Percentiles rank a stretch among this genome's conserved stretches.
These are phyloP conservation scores for Williopsis jadinii DNA, from an alignment of 1,139 yeast genomes.

Conservation along the genomic window DNA sequence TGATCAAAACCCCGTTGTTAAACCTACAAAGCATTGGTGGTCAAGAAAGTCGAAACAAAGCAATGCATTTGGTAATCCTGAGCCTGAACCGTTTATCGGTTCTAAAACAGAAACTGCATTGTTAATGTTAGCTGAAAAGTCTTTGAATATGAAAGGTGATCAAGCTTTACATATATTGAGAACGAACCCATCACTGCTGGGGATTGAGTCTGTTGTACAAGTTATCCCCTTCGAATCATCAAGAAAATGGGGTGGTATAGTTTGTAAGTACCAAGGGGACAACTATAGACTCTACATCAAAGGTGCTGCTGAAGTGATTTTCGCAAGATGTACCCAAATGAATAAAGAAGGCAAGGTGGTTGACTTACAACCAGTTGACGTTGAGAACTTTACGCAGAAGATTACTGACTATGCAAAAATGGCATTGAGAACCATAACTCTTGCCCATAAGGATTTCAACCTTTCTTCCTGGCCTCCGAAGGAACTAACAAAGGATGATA, in stretches of 20 bases:
- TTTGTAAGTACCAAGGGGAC: constrained; percentile 37
- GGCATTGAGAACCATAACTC: constrained; percentile 79
- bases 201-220: constrained; percentile 45
- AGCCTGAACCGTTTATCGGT: constrained; percentile 66
- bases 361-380: constrained; percentile 22
- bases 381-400: constrained; percentile 30
- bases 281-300: constrained; percentile 63
- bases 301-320: constrained; percentile 91
- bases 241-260: constrained; percentile 87
- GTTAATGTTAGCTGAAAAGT: constrained; percentile 56
- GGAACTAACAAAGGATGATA: constrained; percentile 27
- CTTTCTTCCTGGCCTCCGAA: constrained; percentile 60
- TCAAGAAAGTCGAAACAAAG: constrained; percentile 1
- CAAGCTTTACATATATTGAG: constrained; percentile 42
- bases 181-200: constrained; percentile 24
- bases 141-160: constrained; percentile 40
- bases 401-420: constrained; percentile 64
- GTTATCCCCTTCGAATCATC: constrained; percentile 87
- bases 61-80: constrained; percentile 13
- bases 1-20: constrained; percentile 24
- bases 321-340: constrained; percentile 47
- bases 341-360: constrained; percentile 27
- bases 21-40: constrained; percentile 12
- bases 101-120: constrained; percentile 94
- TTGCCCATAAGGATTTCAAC: constrained; percentile 68